A percentile compares a stretch with the other conserved stretches of the same genome.
Evolutionary conservation across 2,329 filamentous ascomycete genomes (phyloP).

Genomic region (Parascedosporium putredinis): DNA sequence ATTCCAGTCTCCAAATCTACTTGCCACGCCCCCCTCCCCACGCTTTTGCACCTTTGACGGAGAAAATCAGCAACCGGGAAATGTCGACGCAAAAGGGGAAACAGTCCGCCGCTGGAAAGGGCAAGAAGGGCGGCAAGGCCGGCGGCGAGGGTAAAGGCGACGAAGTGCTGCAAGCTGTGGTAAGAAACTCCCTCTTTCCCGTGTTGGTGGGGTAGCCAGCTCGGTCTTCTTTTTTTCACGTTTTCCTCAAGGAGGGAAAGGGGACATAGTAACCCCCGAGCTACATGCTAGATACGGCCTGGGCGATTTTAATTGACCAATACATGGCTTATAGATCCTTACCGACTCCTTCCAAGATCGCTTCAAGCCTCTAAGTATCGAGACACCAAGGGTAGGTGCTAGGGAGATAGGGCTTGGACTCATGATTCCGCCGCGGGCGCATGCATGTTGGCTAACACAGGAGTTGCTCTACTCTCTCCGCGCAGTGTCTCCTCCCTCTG

Average conservation of each 20-base stretch:
- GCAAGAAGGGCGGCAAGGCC: slow-evolving; percentile 41
- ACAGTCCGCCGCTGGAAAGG: slow-evolving; percentile 26
- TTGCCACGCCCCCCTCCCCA: no score
- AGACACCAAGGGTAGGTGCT: slow-evolving; percentile 72
- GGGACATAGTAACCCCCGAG: no score
- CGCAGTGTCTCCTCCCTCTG: slow-evolving; percentile 78
- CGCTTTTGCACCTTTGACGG: no score
- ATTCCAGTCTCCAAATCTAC: not conserved
- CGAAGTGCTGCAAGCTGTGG: slow-evolving; percentile 47
- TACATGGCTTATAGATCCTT: slow-evolving; percentile 52
- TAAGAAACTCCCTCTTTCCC: slow-evolving; percentile 23
- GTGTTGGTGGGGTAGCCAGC: not conserved
- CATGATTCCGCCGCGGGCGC: no score
- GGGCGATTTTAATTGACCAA: not conserved
- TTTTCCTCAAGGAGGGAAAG: no score
- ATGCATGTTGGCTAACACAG: no score
- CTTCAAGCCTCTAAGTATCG: slow-evolving; percentile 80
- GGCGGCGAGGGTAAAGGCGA: slow-evolving; percentile 45
- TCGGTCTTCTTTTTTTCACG: not conserved
- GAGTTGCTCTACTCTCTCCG: not conserved
- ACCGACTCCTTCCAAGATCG: slow-evolving; percentile 91
- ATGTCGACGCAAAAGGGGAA: slow-evolving; percentile 24
- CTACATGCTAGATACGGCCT: no score
- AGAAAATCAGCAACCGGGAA: no score
- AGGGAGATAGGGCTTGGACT: no score